Percentiles rank a stretch among this genome's conserved stretches.
Evolutionary conservation across 78 protist genomes (phyloP).

Genomic region (Protostelium mycophagum): DNA sequence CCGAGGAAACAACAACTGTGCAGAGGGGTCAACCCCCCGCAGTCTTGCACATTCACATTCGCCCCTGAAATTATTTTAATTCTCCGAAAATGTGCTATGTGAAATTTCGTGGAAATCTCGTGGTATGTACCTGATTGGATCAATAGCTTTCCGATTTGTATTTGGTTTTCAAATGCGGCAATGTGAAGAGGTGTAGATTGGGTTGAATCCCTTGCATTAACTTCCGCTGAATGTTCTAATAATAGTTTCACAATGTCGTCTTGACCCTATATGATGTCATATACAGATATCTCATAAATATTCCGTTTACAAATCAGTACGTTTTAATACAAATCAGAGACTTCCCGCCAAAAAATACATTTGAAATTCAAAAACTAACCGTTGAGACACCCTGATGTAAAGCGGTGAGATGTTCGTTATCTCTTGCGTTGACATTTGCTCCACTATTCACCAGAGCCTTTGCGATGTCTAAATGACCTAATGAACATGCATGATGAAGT

Average conservation of each 20-base stretch:
- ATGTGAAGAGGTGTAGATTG: slow-evolving; percentile 66
- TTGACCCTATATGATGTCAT: neutral
- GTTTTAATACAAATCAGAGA: too few species aligned
- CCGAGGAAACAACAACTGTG: neutral
- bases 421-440: slow-evolving; percentile 25
- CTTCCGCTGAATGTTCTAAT: neutral
- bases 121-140: neutral
- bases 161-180: slow-evolving; percentile 54
- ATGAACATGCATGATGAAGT: slow-evolving; percentile 55
- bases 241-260: neutral
- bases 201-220: slow-evolving; percentile 33
- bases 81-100: neutral
- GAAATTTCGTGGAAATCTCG: neutral
- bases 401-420: neutral
- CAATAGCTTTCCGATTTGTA: slow-evolving; percentile 32
- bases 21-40: neutral
- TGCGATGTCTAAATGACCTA: slow-evolving; percentile 26
- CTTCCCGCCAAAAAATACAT: too few species aligned
- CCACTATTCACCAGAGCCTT: slow-evolving; percentile 43
- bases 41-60: neutral
- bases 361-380: neutral
- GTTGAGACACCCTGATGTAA: neutral
- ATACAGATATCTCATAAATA: neutral
- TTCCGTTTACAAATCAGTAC: too few species aligned
- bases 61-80: neutral